Evolutionary conservation across 1,284 basidiomycete species (phyloP), one percentile per base, ranked within the genome.

Genomic region (Athelia psychrophila): DNA sequence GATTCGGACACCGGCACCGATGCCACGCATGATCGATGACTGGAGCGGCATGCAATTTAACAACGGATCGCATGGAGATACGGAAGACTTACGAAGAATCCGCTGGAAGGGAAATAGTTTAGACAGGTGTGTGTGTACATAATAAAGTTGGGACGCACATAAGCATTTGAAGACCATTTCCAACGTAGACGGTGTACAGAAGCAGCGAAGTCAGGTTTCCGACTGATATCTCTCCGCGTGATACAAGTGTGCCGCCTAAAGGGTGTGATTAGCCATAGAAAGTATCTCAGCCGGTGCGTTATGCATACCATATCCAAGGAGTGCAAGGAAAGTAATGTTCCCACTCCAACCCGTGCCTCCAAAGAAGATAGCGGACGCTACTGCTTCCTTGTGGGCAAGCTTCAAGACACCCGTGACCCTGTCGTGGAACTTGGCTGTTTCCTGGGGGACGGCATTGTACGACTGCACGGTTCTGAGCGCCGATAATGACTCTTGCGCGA

Each of bases 341-440:
- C 97, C 97, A 48, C 94, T 94, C 81, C 95, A 92, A 0, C 95
- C 95, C 0, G 92, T 96, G 51, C 85, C 84, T 15, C 93, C 95
- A 68, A 93, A 98, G 74, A 98, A 98, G 54, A 95, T 86, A 15
- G 91, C 95, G 49, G 85, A 89, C 0, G 95, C 95, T 55, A 91
- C 77, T 0, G 96, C 94, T 71, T 99, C 96, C 63, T 88, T 92
- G 57, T 83, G 84, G 16, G 90, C 91, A 47, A 98, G 80, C 3
- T 75, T 67, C 19, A 96, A 81, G 4, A 98, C 91, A 3, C 71
- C 69, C 19, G 78, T 72, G 2, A 97, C 86, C 58, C 84, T 77
- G 24, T 83, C 71, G 48, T 80, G 73, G 56, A 91, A 92, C 60
- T 87, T 88, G 16, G 70, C 62, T 50, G 84, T 77, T 73, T 98